Conservation (phyloP, 805 yeast species). For the Clavispora fructus region DNA sequence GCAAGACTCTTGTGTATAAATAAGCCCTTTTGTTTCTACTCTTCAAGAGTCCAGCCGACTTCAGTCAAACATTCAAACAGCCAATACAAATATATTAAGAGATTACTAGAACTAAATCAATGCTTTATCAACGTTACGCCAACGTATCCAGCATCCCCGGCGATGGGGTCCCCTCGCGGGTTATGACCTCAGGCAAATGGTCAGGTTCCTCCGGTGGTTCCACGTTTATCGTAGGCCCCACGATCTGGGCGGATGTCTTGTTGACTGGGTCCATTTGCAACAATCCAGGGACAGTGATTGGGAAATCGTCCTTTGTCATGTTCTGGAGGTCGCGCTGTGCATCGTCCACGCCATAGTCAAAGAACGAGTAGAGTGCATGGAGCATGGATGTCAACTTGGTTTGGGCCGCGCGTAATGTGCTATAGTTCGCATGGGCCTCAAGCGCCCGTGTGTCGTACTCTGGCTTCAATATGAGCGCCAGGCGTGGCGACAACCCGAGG, state of each 20-base stretch:
- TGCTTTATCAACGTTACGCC: background rate
- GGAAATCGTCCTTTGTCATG: background rate
- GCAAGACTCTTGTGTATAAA: no score
- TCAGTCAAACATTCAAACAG: no score
- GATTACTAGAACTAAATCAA: background rate
- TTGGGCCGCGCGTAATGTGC: background rate
- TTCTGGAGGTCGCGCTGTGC: slow-evolving; percentile 10
- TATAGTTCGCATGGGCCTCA: slow-evolving; percentile 2
- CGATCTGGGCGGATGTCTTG: background rate
- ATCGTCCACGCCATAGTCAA: slow-evolving; percentile 37
- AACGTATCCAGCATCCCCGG: background rate
- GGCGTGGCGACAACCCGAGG: slow-evolving; percentile 63
- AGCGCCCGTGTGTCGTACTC: slow-evolving; percentile 25
- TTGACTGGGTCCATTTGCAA: background rate
- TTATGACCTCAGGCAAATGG: background rate
- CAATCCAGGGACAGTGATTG: background rate
- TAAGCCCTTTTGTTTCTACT: no score
- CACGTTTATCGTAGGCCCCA: background rate
- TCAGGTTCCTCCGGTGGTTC: background rate
- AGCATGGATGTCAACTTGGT: slow-evolving; percentile 1
- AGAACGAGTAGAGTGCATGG: slow-evolving; percentile 34
- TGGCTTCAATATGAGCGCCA: slow-evolving; percentile 72
- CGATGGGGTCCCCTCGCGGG: background rate
- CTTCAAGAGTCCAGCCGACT: no score
- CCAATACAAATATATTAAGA: no score